Evolutionary conservation across 148 eudicot species (phyloP), one percentile per base, ranked within the genome.

Genomic region (Selenicereus undatus): DNA sequence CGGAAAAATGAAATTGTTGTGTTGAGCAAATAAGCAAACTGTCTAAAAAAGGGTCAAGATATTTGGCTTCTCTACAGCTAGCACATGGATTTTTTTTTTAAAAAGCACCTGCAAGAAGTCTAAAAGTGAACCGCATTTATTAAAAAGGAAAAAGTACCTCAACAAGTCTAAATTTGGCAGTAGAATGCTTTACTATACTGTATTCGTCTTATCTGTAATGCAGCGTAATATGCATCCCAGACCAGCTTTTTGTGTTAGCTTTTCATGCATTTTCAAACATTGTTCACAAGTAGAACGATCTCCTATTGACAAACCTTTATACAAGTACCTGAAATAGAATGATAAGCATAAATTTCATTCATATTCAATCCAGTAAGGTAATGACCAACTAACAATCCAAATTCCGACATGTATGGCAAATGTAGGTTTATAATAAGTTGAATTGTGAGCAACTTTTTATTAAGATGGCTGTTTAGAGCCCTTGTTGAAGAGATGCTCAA

Each of bases 231-330:
- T 95, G 86, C 98, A 95, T 64, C 98, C 97, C 80, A 95, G 84
- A 81, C 98, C 98, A 82, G 98, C 98, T 88, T 69, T 93, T 84
- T 95, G 92, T 3, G 97, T 93, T 74, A 95, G 86, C 82, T 91
- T 95, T 82, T 95, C 97, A 75, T 95, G 98, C 81, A 95, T 95
- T 79, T 91, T 86, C 60, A 95, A 88, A 88, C 97, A 95, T 81
- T 93, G 98, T 50, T 95, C 98, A 78, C 97, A 95, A 36, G 98
- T 95, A 43, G 97, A 97, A 45, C 97, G 93, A 85, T 95, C 98
- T 80, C 98, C 98, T 5, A 97, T 93, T 22, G 97, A 91, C 82
- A 95, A 86, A 66, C 98, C 98, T 89, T 90, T 90, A 73, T 95
- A 95, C 80, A 95, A 85, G 85, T 93, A 95, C 92, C 98, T 95